Percentiles rank a stretch among this genome's conserved stretches.
phyloP scores from a whole-genome alignment of 2,329 filamentous ascomycete species.

The Parastagonospora avenae region DNA sequence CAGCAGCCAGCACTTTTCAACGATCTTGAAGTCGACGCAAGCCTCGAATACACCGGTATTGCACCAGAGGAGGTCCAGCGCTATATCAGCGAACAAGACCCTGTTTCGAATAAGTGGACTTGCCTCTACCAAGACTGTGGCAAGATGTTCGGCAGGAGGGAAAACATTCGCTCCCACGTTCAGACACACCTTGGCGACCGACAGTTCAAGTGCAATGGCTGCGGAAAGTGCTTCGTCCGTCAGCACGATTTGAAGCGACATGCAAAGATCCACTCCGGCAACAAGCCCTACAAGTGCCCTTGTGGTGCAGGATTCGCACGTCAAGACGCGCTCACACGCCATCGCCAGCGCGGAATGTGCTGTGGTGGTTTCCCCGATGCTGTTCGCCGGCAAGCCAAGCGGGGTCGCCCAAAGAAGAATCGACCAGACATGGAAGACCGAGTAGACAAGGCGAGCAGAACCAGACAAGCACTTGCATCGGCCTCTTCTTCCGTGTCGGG shows the following conservation, averaged over 20 bases:
- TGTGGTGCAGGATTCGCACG: slow-evolving; percentile 95
- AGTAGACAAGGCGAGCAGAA: slow-evolving; percentile 61
- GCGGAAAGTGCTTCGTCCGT: slow-evolving; percentile 93
- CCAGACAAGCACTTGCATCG: slow-evolving; percentile 49
- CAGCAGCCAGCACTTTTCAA: slow-evolving; percentile 28
- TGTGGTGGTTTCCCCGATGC: slow-evolving; percentile 89
- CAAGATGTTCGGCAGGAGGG: slow-evolving; percentile 93
- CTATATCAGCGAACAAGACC: slow-evolving; percentile 55
- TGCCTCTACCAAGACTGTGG: slow-evolving; percentile 71
- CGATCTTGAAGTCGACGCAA: slow-evolving; percentile 63
- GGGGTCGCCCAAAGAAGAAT: slow-evolving; percentile 68
- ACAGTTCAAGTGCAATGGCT: slow-evolving; percentile 92
- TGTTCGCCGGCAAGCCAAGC: slow-evolving; percentile 69
- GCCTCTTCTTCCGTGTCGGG: slow-evolving; percentile 41
- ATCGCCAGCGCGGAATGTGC: slow-evolving; percentile 95
- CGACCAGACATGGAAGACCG: slow-evolving; percentile 64
- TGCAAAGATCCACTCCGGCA: slow-evolving; percentile 94
- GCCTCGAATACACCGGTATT: slow-evolving; percentile 78
- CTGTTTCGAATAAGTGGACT: slow-evolving; percentile 52
- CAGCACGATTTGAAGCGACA: slow-evolving; percentile 98
- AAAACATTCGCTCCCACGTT: slow-evolving; percentile 98
- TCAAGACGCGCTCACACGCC: slow-evolving; percentile 91
- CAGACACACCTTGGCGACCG: slow-evolving; percentile 97
- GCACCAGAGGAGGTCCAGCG: slow-evolving; percentile 73
- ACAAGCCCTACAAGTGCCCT: slow-evolving; percentile 93